phyloP scores from a whole-genome alignment of 208 protist species.

The Vickermania spadyakhi region DNA sequence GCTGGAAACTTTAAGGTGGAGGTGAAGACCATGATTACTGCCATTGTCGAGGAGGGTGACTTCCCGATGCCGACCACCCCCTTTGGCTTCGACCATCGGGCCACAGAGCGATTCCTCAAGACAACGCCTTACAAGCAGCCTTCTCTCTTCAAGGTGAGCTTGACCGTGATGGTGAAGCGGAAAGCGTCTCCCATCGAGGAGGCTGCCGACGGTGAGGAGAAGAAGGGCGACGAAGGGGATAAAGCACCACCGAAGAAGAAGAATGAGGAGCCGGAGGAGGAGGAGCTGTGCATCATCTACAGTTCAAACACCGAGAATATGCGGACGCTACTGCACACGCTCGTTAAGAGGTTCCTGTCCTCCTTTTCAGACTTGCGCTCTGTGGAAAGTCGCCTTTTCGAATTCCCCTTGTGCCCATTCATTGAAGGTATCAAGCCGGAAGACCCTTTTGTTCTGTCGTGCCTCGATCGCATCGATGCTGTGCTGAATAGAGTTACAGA shows the following conservation, averaged over 20 bases:
- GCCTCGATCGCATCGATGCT: slow-evolving; percentile 33
- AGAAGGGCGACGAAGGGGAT: not conserved
- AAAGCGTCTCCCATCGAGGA: not conserved
- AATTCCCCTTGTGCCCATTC: slow-evolving; percentile 74
- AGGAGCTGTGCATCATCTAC: slow-evolving; percentile 26
- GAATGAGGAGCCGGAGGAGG: not conserved
- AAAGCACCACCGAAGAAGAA: not conserved
- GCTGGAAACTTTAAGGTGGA: slow-evolving; percentile 41
- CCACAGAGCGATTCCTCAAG: slow-evolving; percentile 22
- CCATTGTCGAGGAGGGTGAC: slow-evolving; percentile 24
- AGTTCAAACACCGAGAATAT: slow-evolving; percentile 51
- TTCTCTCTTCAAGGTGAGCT: slow-evolving; percentile 49
- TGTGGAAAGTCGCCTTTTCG: slow-evolving; percentile 84
- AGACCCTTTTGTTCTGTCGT: slow-evolving; percentile 44
- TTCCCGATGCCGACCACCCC: slow-evolving; percentile 18
- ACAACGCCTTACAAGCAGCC: slow-evolving; percentile 28
- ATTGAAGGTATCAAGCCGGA: slow-evolving; percentile 35
- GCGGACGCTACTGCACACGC: slow-evolving; percentile 32
- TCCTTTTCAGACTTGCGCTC: slow-evolving; percentile 77
- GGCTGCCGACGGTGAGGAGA: not conserved
- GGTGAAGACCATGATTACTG: slow-evolving; percentile 43
- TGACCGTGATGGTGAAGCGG: slow-evolving; percentile 21
- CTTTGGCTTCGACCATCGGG: slow-evolving; percentile 34
- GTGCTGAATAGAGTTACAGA: slow-evolving; percentile 36
- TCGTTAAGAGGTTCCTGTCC: slow-evolving; percentile 70